phyloP scores from a whole-genome alignment of 805 yeast species.

The Teunomyces stri region DNA sequence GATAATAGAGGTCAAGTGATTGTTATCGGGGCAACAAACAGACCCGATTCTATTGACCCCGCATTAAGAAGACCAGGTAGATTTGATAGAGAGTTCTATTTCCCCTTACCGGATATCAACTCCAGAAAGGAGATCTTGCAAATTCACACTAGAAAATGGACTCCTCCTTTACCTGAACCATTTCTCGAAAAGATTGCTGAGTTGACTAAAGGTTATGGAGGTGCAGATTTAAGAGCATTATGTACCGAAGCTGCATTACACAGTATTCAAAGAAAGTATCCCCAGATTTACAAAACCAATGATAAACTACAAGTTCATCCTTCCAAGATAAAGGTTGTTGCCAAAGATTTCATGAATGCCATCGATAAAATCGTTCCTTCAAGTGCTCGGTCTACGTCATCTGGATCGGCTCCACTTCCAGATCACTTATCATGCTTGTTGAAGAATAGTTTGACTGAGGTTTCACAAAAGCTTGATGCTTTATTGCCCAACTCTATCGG shows the following conservation, averaged over 20 bases:
- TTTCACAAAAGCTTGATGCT: slow-evolving; percentile 48
- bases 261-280: slow-evolving; percentile 87
- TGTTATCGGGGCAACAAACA: slow-evolving; percentile 95
- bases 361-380: slow-evolving; percentile 88
- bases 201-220: slow-evolving; percentile 94
- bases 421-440: slow-evolving; percentile 65
- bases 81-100: slow-evolving; percentile 94
- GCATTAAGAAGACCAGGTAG: slow-evolving; percentile 96
- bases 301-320: slow-evolving; percentile 77
- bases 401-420: slow-evolving; percentile 77
- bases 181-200: slow-evolving; percentile 69
- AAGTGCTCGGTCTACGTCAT: slow-evolving; percentile 78
- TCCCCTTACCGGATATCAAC: slow-evolving; percentile 82
- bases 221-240: slow-evolving; percentile 91
- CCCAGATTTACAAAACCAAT: slow-evolving; percentile 80
- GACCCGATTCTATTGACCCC: slow-evolving; percentile 98
- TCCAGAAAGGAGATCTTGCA: slow-evolving; percentile 76
- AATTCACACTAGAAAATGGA: slow-evolving; percentile 90
- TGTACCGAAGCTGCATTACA: slow-evolving; percentile 95
- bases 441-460: slow-evolving; percentile 43
- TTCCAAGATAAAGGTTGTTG: slow-evolving; percentile 62
- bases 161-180: slow-evolving; percentile 58
- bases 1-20: slow-evolving; percentile 97
- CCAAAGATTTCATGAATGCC: slow-evolving; percentile 84
- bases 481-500: slow-evolving; percentile 56